Conservation (phyloP, 352 stramenopile genomes). For the Phytophthora boehmeriae region DNA sequence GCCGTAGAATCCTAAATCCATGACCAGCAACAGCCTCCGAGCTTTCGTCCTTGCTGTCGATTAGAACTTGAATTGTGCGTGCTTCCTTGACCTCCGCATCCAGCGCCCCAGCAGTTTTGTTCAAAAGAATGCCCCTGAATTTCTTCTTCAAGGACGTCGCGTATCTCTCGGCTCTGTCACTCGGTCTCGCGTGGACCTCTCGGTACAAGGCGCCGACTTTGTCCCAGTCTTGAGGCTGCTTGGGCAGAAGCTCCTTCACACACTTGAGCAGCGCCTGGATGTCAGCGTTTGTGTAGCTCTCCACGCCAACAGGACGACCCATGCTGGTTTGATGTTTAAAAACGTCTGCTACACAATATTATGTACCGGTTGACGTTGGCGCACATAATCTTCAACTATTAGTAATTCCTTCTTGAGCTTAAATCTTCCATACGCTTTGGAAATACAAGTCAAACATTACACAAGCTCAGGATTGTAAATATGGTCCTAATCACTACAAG, state of each 20-base stretch:
- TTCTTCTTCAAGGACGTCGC: slow-evolving; percentile 1
- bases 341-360: no score
- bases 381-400: no score
- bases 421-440: no score
- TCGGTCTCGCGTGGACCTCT: not conserved
- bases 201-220: not conserved
- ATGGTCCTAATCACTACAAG: no score
- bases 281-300: not conserved
- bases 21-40: not conserved
- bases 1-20: not conserved
- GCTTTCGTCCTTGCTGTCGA: not conserved
- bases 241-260: not conserved
- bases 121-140: not conserved
- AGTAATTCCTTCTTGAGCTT: no score
- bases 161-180: not conserved
- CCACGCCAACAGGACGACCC: not conserved
- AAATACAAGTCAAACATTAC: no score
- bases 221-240: not conserved
- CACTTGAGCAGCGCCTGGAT: not conserved
- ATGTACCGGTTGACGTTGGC: no score
- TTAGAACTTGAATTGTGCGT: not conserved
- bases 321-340: not conserved
- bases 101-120: not conserved
- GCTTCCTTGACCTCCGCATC: not conserved
- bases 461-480: no score